Evolutionary conservation across 805 yeast genomes (phyloP), one percentile per base, ranked within the genome.

Genomic region (Spathaspora girioi): DNA sequence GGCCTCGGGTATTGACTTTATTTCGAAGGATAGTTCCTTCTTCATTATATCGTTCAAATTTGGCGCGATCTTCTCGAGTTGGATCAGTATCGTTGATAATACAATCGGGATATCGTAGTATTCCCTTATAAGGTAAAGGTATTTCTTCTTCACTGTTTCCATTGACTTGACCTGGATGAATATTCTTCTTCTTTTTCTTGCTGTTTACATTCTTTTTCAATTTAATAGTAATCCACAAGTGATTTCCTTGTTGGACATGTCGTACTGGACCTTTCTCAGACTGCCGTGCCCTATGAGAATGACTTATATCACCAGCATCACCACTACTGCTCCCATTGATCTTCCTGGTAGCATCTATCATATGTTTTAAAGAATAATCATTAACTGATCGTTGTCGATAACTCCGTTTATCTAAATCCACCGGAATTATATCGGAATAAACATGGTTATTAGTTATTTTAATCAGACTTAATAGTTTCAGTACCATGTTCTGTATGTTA

Each of bases 31-130:
- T 56, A 11, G 73, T 74, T 9, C 84, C 78, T 47, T 71, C 65
- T 17, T 56, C 61, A 32, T 70, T 53, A 14, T 79, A 60, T 38
- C 61, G 64, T 15, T 77, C 71, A 59, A 87, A 88, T 17, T 70
- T 54, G 12, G 63, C 64, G 14, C 83, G 67, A 60, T 85, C 91
- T 2, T 67, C 59, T 4, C 60, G 58, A 1, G 77, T 77, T 0
- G 96, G 96, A 41, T 78, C 77, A 0, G 94, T 86, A 54, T 75
- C 69, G 47, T 71, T 71, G 1, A 89, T 86, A 27, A 76, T 78
- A 35, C 85, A 82, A 43, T 86, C 83, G 18, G 79, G 77, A 56
- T 79, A 80, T 17, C 76, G 66, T 17, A 87, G 67, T 0, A 87
- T 77, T 0, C 94, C 94, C 47, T 86, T 70, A 56, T 79, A 87